phyloP scores from a whole-genome alignment of 805 yeast genomes.

The Cyberlindnera xishuangbannaensis region DNA sequence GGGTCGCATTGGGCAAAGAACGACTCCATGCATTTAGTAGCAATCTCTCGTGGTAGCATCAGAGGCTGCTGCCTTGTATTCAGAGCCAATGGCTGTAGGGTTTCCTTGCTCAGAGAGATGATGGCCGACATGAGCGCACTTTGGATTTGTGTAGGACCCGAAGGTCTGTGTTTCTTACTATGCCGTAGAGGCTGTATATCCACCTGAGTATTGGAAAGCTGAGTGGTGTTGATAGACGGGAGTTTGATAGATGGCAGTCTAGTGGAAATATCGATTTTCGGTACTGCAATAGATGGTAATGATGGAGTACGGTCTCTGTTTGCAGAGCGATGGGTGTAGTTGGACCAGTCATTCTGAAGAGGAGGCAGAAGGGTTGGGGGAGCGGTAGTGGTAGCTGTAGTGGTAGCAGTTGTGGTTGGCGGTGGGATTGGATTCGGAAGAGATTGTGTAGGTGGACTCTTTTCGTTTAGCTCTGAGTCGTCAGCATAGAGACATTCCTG shows the following conservation, averaged over 20 bases:
- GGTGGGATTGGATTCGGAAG: too few relatives aligned
- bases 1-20: conserved; percentile 15
- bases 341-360: too few relatives aligned
- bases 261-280: too few relatives aligned
- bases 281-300: too few relatives aligned
- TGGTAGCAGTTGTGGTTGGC: not conserved
- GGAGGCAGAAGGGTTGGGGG: conserved; percentile 8
- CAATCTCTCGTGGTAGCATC: conserved; percentile 14
- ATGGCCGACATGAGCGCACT: conserved; percentile 20
- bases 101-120: conserved; percentile 18
- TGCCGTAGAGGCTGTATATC: not conserved
- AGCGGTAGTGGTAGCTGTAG: not conserved
- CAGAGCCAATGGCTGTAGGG: conserved; percentile 6
- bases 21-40: conserved; percentile 13
- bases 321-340: too few relatives aligned
- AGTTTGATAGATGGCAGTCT: conserved; percentile 11
- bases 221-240: conserved; percentile 11
- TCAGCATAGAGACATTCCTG: conserved; percentile 25
- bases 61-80: conserved; percentile 10
- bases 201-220: conserved; percentile 3
- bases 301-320: too few relatives aligned
- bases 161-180: not conserved
- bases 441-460: too few relatives aligned
- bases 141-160: conserved; percentile 15
- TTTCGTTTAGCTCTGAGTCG: too few relatives aligned